Evolutionary conservation across 2,329 filamentous ascomycete genomes (phyloP).

Genomic region (Colletotrichum tropicale): DNA sequence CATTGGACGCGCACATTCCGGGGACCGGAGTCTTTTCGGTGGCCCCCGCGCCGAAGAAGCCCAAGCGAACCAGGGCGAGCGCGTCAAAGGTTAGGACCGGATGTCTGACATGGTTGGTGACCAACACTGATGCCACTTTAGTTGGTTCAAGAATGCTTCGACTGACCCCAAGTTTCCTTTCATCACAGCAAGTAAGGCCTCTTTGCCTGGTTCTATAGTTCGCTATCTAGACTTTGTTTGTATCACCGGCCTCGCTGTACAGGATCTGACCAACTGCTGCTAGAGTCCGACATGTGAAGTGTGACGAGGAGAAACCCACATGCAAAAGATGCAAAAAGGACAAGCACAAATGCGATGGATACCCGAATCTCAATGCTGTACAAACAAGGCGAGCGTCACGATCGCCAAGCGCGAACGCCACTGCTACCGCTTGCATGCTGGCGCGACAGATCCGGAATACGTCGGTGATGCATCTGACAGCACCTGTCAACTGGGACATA

Average conservation of each 20-base stretch:
- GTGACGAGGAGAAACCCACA: conserved; percentile 20
- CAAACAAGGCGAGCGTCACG: background rate
- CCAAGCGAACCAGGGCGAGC: conserved; percentile 9
- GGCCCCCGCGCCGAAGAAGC: background rate
- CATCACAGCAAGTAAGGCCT: conserved; percentile 14
- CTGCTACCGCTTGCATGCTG: background rate
- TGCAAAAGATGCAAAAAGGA: conserved; percentile 16
- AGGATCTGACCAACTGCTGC: background rate
- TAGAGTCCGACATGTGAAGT: conserved; percentile 22
- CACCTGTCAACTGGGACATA: conserved; percentile 2
- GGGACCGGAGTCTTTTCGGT: conserved; percentile 13
- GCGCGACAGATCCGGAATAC: background rate
- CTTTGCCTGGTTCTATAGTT: background rate
- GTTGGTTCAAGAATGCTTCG: background rate
- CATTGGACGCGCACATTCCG: conserved; percentile 6
- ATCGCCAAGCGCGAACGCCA: background rate
- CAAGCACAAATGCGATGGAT: conserved; percentile 21
- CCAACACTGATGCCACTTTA: conserved; percentile 9
- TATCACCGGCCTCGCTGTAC: background rate
- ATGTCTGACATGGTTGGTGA: conserved; percentile 20
- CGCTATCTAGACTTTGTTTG: background rate
- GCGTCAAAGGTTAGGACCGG: conserved; percentile 19
- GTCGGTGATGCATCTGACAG: background rate
- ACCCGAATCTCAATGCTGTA: background rate
- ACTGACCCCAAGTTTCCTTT: background rate